Conservation (phyloP, 2,329 filamentous ascomycete genomes). For the Hortaea werneckii region DNA sequence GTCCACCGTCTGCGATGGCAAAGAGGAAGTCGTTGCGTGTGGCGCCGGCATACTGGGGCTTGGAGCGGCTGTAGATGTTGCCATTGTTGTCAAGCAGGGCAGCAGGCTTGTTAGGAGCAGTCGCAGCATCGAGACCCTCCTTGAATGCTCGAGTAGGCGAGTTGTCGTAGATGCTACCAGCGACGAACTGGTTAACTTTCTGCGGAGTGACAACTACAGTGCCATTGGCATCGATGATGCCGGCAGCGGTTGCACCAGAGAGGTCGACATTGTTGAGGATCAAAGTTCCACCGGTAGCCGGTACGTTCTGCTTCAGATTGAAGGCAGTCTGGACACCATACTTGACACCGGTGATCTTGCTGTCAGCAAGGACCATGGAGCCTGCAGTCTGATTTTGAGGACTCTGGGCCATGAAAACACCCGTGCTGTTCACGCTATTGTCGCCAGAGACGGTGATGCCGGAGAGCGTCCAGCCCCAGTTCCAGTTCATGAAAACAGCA, state of each 20-base stretch:
- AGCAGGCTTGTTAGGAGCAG: slow-evolving; percentile 5
- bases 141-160: slow-evolving; percentile 3
- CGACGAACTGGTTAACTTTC: background rate
- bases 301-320: slow-evolving; percentile 52
- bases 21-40: slow-evolving; percentile 64
- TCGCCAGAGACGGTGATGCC: slow-evolving; percentile 32
- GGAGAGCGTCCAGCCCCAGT: slow-evolving; percentile 42
- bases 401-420: slow-evolving; percentile 40
- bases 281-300: slow-evolving; percentile 66
- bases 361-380: slow-evolving; percentile 75
- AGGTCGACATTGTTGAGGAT: slow-evolving; percentile 89
- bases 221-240: slow-evolving; percentile 35
- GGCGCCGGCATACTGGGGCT: slow-evolving; percentile 74
- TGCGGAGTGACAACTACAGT: slow-evolving; percentile 32
- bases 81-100: slow-evolving; percentile 54
- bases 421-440: slow-evolving; percentile 31
- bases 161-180: slow-evolving; percentile 64
- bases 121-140: slow-evolving; percentile 3
- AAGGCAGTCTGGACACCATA: slow-evolving; percentile 72
- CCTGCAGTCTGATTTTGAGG: slow-evolving; percentile 50
- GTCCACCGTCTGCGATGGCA: slow-evolving; percentile 61
- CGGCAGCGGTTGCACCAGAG: slow-evolving; percentile 51
- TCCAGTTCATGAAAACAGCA: slow-evolving; percentile 46
- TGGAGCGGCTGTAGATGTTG: slow-evolving; percentile 69
- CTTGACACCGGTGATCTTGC: slow-evolving; percentile 62